These are phyloP conservation scores for Sarcomyxa edulis DNA, from an alignment of 768 basidiomycete genomes.

Conservation along the genomic window DNA sequence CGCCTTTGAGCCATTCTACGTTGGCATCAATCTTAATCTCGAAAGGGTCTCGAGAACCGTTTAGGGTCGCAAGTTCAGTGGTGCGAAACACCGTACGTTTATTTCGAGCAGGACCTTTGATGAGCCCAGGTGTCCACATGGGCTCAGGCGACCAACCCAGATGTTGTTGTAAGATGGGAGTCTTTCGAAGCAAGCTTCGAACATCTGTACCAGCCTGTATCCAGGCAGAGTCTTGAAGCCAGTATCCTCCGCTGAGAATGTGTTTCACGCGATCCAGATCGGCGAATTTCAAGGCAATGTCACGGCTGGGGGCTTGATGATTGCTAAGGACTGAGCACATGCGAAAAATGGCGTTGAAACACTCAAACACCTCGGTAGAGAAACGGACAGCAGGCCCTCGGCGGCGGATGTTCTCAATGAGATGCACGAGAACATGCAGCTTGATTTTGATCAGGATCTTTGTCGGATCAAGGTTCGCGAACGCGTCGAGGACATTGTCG, in stretches of 20 bases:
- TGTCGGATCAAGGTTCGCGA: conserved; percentile 25
- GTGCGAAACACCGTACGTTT: conserved; percentile 3
- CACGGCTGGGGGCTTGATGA: conserved; percentile 36
- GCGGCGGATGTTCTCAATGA: conserved; percentile 24
- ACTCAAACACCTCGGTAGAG: conserved; percentile 31
- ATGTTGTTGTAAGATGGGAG: conserved; percentile 13
- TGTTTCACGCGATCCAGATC: conserved; percentile 25
- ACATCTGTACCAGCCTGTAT: conserved; percentile 13
- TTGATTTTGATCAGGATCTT: conserved; percentile 31
- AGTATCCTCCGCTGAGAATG: conserved; percentile 25
- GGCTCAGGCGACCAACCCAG: conserved; percentile 12
- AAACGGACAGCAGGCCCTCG: conserved; percentile 31
- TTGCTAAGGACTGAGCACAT: conserved; percentile 34
- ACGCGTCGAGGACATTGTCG: conserved; percentile 31
- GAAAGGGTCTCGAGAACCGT: not conserved
- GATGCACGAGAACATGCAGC: conserved; percentile 28
- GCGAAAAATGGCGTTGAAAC: conserved; percentile 37
- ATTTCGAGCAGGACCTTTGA: conserved; percentile 5
- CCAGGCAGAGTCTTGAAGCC: conserved; percentile 14
- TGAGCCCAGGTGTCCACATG: not conserved
- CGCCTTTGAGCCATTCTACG: not conserved
- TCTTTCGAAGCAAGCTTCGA: conserved; percentile 5
- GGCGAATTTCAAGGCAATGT: conserved; percentile 29
- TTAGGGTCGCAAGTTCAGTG: not conserved
- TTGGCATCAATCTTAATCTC: not conserved